Conservation (phyloP, 306 rosid species). For the Cotoneaster glaucophyllus region DNA sequence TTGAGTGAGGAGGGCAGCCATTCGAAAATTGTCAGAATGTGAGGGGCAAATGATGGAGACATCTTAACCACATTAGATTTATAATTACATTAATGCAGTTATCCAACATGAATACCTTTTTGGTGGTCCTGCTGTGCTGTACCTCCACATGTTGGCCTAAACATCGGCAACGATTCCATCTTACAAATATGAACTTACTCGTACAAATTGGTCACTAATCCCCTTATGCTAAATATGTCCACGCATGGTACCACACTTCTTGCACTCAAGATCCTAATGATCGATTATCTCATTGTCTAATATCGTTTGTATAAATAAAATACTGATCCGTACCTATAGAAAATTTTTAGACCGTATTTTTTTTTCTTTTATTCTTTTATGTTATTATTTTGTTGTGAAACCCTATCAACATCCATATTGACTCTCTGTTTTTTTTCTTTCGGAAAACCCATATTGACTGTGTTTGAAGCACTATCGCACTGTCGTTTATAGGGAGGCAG, state of each 20-base stretch:
- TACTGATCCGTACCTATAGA: too few species aligned
- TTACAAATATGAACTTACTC: not conserved
- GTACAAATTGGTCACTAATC: not conserved
- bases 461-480: not conserved
- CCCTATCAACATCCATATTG: not conserved
- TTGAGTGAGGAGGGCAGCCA: constrained; percentile 15
- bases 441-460: not conserved
- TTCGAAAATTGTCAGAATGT: not conserved
- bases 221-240: not conserved
- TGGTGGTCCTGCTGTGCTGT: constrained; percentile 3
- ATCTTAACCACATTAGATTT: constrained; percentile 10
- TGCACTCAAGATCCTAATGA: not conserved
- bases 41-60: constrained; percentile 14
- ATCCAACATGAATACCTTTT: not conserved
- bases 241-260: too few species aligned
- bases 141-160: constrained; percentile 1
- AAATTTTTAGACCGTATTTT: not conserved
- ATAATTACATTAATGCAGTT: not conserved
- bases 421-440: too few species aligned
- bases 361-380: too few species aligned
- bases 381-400: not conserved
- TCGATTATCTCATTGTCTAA: not conserved
- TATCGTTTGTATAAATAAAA: too few species aligned
- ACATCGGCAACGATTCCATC: constrained; percentile 9
- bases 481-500: not conserved